Percentiles rank a stretch among this genome's conserved stretches.
phyloP scores from a whole-genome alignment of 257 asterid genomes.

The Gentiana macrophylla region DNA sequence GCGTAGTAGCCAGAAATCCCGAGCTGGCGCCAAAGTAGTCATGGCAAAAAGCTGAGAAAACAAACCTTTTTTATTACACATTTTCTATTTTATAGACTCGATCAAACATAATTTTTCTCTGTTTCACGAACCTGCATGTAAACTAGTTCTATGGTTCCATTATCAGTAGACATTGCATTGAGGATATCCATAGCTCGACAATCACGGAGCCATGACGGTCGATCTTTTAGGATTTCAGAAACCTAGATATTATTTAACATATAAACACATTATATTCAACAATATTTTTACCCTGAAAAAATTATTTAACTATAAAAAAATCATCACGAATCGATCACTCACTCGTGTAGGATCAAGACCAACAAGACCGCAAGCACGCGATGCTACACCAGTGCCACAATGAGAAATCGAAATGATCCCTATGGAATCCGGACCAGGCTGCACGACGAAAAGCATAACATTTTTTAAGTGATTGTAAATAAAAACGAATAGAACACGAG shows the following conservation, averaged over 20 bases:
- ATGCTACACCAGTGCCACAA: constrained; percentile 68
- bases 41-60: constrained; percentile 73
- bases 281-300: neutral
- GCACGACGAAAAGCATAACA: constrained; percentile 1
- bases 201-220: constrained; percentile 94
- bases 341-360: constrained; percentile 94
- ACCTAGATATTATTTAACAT: constrained; percentile 35
- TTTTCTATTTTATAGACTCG: too few relatives aligned
- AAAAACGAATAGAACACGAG: neutral
- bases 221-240: constrained; percentile 92
- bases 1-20: constrained; percentile 92
- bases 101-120: too few relatives aligned
- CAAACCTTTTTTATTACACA: neutral
- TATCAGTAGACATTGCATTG: constrained; percentile 79
- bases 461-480: too few relatives aligned
- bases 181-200: constrained; percentile 88
- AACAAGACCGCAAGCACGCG: constrained; percentile 99
- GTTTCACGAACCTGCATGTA: constrained; percentile 70
- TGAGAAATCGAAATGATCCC: constrained; percentile 55
- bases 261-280: neutral
- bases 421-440: constrained; percentile 71
- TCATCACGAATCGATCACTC: constrained; percentile 14
- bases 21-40: constrained; percentile 89
- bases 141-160: constrained; percentile 86
- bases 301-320: neutral